These are phyloP conservation scores for Candida insectalens DNA, from an alignment of 805 yeast species.

Conservation along the genomic window DNA sequence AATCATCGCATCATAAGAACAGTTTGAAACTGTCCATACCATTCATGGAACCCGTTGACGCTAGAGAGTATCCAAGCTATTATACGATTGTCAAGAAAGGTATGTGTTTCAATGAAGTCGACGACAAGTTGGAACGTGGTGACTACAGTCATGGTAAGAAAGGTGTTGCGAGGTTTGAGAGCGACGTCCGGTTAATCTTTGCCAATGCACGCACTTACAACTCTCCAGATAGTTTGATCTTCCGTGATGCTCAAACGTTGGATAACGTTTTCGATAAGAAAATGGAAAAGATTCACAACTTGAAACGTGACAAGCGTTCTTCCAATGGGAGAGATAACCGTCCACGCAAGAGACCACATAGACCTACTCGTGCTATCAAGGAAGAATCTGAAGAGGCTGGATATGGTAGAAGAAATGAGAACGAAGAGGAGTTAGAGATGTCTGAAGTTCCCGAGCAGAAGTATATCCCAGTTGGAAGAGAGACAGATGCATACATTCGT, in stretches of 20 bases:
- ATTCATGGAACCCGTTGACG: slow-evolving; percentile 66
- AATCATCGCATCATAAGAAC: slow-evolving; percentile 13
- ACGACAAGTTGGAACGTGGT: slow-evolving; percentile 39
- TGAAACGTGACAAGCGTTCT: slow-evolving; percentile 10
- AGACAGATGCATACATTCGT: slow-evolving; percentile 14
- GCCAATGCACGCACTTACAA: slow-evolving; percentile 73
- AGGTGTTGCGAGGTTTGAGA: slow-evolving; percentile 47
- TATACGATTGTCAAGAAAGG: slow-evolving; percentile 63
- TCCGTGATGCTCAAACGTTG: slow-evolving; percentile 59
- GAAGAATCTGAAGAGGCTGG: slow-evolving; percentile 14
- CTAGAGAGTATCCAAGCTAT: slow-evolving; percentile 72
- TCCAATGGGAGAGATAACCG: slow-evolving; percentile 5
- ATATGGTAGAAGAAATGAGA: slow-evolving; percentile 2
- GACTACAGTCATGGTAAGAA: slow-evolving; percentile 39
- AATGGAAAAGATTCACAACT: slow-evolving; percentile 24
- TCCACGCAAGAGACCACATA: not conserved
- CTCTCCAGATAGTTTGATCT: slow-evolving; percentile 60
- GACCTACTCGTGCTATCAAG: too few relatives aligned
- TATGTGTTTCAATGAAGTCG: slow-evolving; percentile 57
- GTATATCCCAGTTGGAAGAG: slow-evolving; percentile 14
- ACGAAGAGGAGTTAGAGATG: not conserved
- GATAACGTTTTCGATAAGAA: slow-evolving; percentile 38
- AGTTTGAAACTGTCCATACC: slow-evolving; percentile 26
- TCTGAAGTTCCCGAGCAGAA: not conserved
- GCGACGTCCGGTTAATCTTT: slow-evolving; percentile 56